Percentiles rank a stretch among this genome's conserved stretches.
These are phyloP conservation scores for Colletotrichum tofieldiae DNA, from an alignment of 2,329 filamentous ascomycete genomes.

Conservation along the genomic window DNA sequence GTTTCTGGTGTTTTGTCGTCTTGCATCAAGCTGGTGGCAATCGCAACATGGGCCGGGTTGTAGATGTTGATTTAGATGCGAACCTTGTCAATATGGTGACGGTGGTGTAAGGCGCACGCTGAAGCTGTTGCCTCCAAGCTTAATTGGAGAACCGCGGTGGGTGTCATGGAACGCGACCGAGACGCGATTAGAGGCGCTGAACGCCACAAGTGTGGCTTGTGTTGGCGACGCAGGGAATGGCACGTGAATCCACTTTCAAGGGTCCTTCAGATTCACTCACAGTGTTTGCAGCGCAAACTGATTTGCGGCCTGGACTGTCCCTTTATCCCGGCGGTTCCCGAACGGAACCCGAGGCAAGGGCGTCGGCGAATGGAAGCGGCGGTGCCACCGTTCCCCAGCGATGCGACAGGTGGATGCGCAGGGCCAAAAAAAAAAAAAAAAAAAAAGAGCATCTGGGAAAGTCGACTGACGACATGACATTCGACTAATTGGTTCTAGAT, in stretches of 20 bases:
- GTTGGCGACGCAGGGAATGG: too few relatives aligned
- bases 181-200: conserved; percentile 20
- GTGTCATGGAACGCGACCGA: conserved; percentile 28
- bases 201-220: conserved; percentile 31
- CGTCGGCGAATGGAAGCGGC: conserved; percentile 28
- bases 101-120: background rate
- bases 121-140: conserved; percentile 13
- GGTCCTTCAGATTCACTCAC: background rate
- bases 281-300: conserved; percentile 11
- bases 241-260: conserved; percentile 29
- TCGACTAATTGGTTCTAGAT: conserved; percentile 25
- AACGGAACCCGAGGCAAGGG: conserved; percentile 38
- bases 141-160: conserved; percentile 19
- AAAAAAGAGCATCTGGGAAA: conserved; percentile 43
- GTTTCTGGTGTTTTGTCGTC: conserved; percentile 49
- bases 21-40: conserved; percentile 49
- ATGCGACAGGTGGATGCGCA: conserved; percentile 28
- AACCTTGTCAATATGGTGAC: background rate
- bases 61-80: conserved; percentile 16
- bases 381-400: conserved; percentile 28
- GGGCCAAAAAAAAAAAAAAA: conserved; percentile 41
- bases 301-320: background rate
- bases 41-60: conserved; percentile 1
- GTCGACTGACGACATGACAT: conserved; percentile 35
- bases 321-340: conserved; percentile 37